Percentiles rank a stretch among this genome's conserved stretches.
Conservation (phyloP, 1,284 basidiomycete species). For the Apiotrichum laibachii region DNA sequence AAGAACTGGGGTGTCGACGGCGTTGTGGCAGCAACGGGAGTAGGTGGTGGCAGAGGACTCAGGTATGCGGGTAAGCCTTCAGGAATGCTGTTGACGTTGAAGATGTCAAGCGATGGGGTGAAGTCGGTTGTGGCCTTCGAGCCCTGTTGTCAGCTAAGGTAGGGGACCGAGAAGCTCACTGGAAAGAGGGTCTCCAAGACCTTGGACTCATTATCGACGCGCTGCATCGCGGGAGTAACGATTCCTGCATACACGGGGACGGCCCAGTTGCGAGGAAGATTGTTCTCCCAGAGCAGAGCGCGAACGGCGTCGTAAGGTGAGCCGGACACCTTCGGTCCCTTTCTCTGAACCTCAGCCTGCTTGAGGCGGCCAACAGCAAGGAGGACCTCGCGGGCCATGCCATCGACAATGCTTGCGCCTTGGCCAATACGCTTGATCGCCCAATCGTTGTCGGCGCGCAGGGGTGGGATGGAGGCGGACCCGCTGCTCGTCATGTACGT, state of each 20-base stretch:
- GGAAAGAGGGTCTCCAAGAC: not conserved
- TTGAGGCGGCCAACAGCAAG: not conserved
- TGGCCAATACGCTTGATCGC: not conserved
- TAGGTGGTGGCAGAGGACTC: too few relatives aligned
- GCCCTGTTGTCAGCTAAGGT: not conserved
- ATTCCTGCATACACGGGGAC: not conserved
- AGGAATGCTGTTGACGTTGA: not conserved
- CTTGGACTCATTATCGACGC: not conserved
- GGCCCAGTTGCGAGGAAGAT: conserved; percentile 2
- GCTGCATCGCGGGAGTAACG: not conserved
- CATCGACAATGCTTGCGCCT: not conserved
- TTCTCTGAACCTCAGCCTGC: not conserved
- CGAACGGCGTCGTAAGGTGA: not conserved
- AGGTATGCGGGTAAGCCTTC: too few relatives aligned
- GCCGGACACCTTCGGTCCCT: not conserved
- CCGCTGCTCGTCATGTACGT: not conserved
- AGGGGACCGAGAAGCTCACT: too few relatives aligned
- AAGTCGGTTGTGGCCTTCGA: not conserved
- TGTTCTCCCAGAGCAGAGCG: not conserved
- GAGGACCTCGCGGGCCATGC: not conserved
- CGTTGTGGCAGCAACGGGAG: too few relatives aligned
- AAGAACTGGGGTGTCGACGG: too few relatives aligned
- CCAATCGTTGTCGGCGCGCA: not conserved
- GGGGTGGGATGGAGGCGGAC: not conserved
- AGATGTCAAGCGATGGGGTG: too few relatives aligned